These are phyloP conservation scores for Mangifera indica DNA, from an alignment of 345 rosid genomes.

Conservation along the genomic window DNA sequence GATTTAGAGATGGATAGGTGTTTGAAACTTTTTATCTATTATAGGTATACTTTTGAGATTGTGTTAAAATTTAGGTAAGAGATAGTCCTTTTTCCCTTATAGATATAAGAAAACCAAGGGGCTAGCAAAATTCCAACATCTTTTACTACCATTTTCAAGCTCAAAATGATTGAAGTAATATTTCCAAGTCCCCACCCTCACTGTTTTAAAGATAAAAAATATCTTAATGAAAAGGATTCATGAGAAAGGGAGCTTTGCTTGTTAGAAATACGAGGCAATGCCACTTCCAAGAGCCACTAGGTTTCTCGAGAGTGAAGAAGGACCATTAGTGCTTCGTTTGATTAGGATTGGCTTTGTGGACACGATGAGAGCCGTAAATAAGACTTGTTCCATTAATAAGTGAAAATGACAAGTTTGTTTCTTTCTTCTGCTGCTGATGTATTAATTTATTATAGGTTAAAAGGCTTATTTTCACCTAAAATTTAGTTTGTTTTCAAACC, in stretches of 20 bases:
- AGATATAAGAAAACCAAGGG: neutral
- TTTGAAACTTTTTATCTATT: too few species aligned
- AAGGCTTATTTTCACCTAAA: too few species aligned
- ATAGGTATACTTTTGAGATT: too few species aligned
- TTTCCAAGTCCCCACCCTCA: conserved; percentile 29
- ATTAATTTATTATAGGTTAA: too few species aligned
- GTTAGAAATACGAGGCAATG: conserved; percentile 15
- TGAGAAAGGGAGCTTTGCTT: neutral
- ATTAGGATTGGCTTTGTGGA: conserved; percentile 19
- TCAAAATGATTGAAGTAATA: conserved; percentile 56
- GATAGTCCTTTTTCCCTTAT: too few species aligned
- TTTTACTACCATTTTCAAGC: conserved; percentile 35
- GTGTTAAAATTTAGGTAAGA: too few species aligned
- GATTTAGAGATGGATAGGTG: too few species aligned
- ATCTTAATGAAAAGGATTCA: too few species aligned
- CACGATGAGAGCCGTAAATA: conserved; percentile 12
- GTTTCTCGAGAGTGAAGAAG: conserved; percentile 21
- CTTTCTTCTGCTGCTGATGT: too few species aligned
- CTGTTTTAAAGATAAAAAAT: neutral
- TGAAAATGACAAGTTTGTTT: too few species aligned
- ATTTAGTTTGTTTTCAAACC: too few species aligned
- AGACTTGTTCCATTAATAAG: too few species aligned
- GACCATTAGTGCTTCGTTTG: conserved; percentile 21
- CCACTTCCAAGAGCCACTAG: conserved; percentile 14
- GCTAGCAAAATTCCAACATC: conserved; percentile 16